phyloP scores from a whole-genome alignment of 2,329 filamentous ascomycete species.

The Colletotrichum godetiae region DNA sequence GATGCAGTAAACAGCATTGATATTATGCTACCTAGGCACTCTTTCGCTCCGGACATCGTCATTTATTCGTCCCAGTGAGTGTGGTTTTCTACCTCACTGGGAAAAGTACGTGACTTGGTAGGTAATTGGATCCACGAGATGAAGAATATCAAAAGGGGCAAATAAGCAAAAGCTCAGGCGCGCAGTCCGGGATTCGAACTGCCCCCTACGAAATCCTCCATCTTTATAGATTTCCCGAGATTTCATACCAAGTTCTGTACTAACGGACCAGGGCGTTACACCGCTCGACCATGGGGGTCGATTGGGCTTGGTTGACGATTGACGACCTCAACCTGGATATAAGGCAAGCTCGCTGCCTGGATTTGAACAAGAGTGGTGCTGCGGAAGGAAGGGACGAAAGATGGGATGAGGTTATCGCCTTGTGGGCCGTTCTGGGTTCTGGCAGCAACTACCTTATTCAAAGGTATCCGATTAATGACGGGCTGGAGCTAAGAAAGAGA shows the following conservation, averaged over 20 bases:
- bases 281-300: conserved; percentile 5
- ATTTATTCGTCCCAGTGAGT: not conserved
- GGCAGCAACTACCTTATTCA: not conserved
- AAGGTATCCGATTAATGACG: not conserved
- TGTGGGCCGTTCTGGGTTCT: not conserved
- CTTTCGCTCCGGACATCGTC: not conserved
- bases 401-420: not conserved
- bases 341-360: not conserved
- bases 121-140: not conserved
- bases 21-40: not conserved
- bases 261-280: conserved; percentile 12
- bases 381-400: not conserved
- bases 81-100: too few relatives aligned
- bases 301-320: not conserved
- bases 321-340: not conserved
- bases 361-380: not conserved
- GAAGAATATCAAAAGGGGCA: too few relatives aligned
- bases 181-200: not conserved
- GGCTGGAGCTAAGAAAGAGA: not conserved
- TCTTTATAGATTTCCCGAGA: not conserved
- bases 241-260: conserved; percentile 21
- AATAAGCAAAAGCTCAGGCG: conserved; percentile 4
- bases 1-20: not conserved
- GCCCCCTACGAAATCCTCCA: not conserved
- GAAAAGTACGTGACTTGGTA: too few relatives aligned